Evolutionary conservation across 345 rosid genomes (phyloP), one percentile per base, ranked within the genome.

Genomic region (Arabis alpina): DNA sequence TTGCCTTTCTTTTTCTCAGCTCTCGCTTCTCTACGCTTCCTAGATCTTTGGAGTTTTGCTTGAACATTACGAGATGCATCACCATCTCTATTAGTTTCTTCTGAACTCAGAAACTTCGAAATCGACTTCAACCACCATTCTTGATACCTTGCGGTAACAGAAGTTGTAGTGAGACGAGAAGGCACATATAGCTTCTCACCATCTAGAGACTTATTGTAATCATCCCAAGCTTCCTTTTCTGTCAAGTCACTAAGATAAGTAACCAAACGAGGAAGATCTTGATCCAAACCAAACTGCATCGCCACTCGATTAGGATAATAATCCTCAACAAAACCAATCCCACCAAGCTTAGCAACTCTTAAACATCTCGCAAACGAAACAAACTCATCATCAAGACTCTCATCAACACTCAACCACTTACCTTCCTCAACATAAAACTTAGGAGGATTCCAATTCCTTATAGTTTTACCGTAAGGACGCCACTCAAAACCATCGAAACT

Each of bases 241-340:
- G 60, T 53, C 57, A 51, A 30, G 39, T 39, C 54, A 14, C 58
- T 59, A 39, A 2, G 56, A 14, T 62, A 37, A 50, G 39, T 60
- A 53, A 70, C 58, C 5, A 13, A 42, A 39, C 60, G 68, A 2
- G 84, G 89, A 55, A 80, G 24, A 79, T 82, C 87, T 61, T 87
- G 91, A 72, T 80, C 81, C 42, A 87, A 6, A 11, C 89, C 90
- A 8, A 87, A 84, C 51, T 89, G 92, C 85, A 76, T 80, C 1
- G 84, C 82, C 12, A 85, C 86, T 52, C 88, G 78, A 65, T 89
- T 79, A 0, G 88, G 92, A 6, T 70, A 72, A 50, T 84, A 89
- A 64, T 56, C 69, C 55, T 81, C 74, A 3, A 77, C 68, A 49
- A 80, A 78, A 10, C 59, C 77, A 2, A 65, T 16, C 58, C 89